Evolutionary conservation across 2,329 filamentous ascomycete genomes (phyloP).

Genomic region (Neoarthrinium moseri): DNA sequence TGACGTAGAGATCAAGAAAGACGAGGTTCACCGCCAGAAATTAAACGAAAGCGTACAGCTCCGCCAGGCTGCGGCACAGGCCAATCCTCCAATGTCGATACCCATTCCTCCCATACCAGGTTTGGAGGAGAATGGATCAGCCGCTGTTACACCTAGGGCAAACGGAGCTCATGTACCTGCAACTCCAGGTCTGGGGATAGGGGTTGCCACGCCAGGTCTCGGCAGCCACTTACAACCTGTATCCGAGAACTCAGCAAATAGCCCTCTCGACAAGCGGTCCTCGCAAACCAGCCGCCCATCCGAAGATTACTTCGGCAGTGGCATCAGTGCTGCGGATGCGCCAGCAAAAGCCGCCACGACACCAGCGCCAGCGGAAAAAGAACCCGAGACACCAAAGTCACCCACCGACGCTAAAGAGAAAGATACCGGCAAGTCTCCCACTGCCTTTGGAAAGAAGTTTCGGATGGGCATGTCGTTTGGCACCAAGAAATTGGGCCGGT

Average conservation of each 20-base stretch:
- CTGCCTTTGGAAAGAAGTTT: constrained; percentile 41
- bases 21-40: constrained; percentile 69
- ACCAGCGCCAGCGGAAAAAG: constrained; percentile 42
- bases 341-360: constrained; percentile 46
- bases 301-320: constrained; percentile 77
- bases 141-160: constrained; percentile 59
- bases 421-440: constrained; percentile 54
- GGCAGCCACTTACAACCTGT: constrained; percentile 42
- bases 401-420: constrained; percentile 58
- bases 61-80: constrained; percentile 51
- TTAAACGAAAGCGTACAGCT: constrained; percentile 64
- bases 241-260: constrained; percentile 43
- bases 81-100: constrained; percentile 61
- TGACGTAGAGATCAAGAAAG: constrained; percentile 83
- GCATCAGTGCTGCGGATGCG: constrained; percentile 47
- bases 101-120: constrained; percentile 36
- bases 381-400: constrained; percentile 40
- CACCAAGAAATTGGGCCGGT: constrained; percentile 79
- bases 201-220: constrained; percentile 65
- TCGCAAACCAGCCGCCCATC: constrained; percentile 61
- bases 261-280: constrained; percentile 52
- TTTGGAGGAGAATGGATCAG: constrained; percentile 42
- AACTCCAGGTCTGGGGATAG: constrained; percentile 78
- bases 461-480: constrained; percentile 58
- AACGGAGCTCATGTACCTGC: constrained; percentile 63